Conservation (phyloP, 2,329 filamentous ascomycete species). For the Diaporthe sp. region DNA sequence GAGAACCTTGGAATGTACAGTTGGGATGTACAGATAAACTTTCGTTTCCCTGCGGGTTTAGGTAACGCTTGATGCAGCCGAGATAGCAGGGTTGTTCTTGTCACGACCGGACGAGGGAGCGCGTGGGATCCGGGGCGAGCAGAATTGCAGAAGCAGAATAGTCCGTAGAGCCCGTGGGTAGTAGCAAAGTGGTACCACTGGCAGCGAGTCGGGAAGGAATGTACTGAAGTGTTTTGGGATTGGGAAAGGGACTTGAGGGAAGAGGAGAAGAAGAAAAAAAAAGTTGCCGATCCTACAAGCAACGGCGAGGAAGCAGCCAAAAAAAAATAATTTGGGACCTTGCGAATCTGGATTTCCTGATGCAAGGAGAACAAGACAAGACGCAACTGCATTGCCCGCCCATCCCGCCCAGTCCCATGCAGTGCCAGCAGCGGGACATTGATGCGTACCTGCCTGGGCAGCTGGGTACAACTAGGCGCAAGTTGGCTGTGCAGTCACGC, state of each 20-base stretch:
- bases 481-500: constrained; percentile 31
- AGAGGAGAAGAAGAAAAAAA: constrained; percentile 36
- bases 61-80: constrained; percentile 26
- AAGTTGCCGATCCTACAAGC: constrained; percentile 37
- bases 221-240: constrained; percentile 9
- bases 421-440: constrained; percentile 2
- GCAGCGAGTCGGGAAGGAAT: constrained; percentile 32
- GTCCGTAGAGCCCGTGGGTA: constrained; percentile 8
- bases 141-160: constrained; percentile 41
- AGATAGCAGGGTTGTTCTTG: constrained; percentile 27
- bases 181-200: constrained; percentile 36
- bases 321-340: constrained; percentile 35
- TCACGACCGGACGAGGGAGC: constrained; percentile 36
- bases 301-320: constrained; percentile 21
- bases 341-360: constrained; percentile 15
- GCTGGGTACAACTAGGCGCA: constrained; percentile 15
- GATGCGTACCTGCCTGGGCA: constrained; percentile 14
- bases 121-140: constrained; percentile 31
- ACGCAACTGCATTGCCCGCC: neutral
- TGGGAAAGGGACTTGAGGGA: constrained; percentile 12
- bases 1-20: constrained; percentile 26
- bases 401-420: neutral
- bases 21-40: constrained; percentile 22
- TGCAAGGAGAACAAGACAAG: constrained; percentile 16
- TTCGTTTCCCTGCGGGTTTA: constrained; percentile 27